Percentiles rank a stretch among this genome's conserved stretches.
phyloP scores from a whole-genome alignment of 208 protist genomes.

The Leptomonas seymouri region DNA sequence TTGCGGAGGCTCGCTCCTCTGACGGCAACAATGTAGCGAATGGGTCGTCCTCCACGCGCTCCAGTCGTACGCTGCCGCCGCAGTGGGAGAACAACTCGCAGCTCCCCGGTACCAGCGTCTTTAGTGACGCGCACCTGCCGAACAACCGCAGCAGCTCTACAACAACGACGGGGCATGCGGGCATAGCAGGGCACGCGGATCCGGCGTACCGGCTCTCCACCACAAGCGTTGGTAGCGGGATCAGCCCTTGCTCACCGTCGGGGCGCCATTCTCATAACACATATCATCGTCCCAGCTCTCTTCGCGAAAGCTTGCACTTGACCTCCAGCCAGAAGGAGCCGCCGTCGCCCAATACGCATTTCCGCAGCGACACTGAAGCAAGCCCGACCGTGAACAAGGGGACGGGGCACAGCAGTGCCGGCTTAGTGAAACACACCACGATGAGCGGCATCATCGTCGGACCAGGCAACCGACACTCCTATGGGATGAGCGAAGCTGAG shows the following conservation, averaged over 20 bases:
- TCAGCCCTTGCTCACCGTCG: neutral
- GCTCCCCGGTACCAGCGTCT: neutral
- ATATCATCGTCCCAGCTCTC: neutral
- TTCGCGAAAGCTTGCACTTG: constrained; percentile 10
- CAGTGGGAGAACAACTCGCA: constrained; percentile 16
- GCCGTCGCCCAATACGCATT: neutral
- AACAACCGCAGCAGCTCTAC: constrained; percentile 5
- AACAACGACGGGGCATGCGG: neutral
- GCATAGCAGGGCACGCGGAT: neutral
- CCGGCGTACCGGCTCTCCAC: neutral
- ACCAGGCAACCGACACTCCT: neutral
- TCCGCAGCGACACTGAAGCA: constrained; percentile 1
- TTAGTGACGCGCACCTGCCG: neutral
- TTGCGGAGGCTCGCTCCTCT: constrained; percentile 1
- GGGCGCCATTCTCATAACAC: neutral
- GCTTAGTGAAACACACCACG: constrained; percentile 1
- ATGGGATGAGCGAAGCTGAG: constrained; percentile 10
- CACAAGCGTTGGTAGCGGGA: neutral
- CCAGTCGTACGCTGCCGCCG: constrained; percentile 4
- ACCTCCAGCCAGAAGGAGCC: neutral
- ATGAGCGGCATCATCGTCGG: neutral
- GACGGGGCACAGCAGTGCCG: neutral
- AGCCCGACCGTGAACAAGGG: neutral
- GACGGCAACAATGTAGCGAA: neutral
- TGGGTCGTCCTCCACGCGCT: neutral